These are phyloP conservation scores for Kregervanrija pseudodelftensis DNA, from an alignment of 805 yeast species.

Conservation along the genomic window DNA sequence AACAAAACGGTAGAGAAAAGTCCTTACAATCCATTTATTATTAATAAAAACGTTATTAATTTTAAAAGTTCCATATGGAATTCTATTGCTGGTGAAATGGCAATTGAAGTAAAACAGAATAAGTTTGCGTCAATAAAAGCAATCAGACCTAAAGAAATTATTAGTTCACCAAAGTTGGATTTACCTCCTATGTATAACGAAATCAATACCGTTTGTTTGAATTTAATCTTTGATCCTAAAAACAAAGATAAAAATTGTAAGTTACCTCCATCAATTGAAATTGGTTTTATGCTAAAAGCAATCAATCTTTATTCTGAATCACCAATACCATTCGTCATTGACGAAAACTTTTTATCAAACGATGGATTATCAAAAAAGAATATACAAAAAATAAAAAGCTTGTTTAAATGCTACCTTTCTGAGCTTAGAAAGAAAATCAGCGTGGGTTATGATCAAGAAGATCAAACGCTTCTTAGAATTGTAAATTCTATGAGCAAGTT, in stretches of 20 bases:
- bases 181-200: no score
- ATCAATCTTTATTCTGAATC: slow-evolving; percentile 3
- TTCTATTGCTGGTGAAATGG: no score
- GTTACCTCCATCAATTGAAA: slow-evolving; percentile 1
- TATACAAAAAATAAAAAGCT: slow-evolving; percentile 2
- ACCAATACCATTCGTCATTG: slow-evolving; percentile 4
- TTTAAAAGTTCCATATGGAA: no score
- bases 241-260: not conserved
- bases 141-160: no score
- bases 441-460: not conserved
- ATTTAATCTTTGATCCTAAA: no score
- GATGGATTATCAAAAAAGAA: slow-evolving; percentile 4
- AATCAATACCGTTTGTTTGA: no score
- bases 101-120: no score
- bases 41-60: no score
- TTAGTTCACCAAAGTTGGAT: no score
- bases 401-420: not conserved
- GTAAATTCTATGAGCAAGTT: slow-evolving; percentile 6
- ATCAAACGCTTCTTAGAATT: not conserved
- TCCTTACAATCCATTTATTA: no score
- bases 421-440: not conserved
- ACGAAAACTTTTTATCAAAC: slow-evolving; percentile 7
- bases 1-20: no score
- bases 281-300: not conserved
- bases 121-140: no score